Evolutionary conservation across 2,329 filamentous ascomycete species (phyloP), one percentile per base, ranked within the genome.

Genomic region (Calonectria pauciramosa): DNA sequence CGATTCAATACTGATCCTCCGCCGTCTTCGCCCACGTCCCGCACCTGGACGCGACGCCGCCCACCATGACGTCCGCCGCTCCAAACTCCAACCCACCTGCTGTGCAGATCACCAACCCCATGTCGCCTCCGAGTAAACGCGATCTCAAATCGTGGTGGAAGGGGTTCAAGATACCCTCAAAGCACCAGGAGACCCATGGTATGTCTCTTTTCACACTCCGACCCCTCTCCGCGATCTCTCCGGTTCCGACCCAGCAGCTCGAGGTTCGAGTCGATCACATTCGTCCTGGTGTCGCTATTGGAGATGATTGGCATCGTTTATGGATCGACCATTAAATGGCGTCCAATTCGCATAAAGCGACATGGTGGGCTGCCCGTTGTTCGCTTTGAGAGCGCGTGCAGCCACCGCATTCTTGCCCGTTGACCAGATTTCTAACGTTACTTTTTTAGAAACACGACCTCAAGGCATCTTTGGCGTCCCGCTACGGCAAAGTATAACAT

Each of bases 111-210:
- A 81, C 85, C 83, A 85, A 86, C 85, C 82, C 89, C 84, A 83
- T 90, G 84, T 95, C 95, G 52, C 95, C 94, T 70, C 95, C 95
- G 36, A 95, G 93, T 78, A 97, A 94, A 87, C 93, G 95, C 84
- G 96, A 98, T 84, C 89, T 99, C 80, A 94, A 96, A 80, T 97
- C 95, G 74, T 99, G 97, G 97, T 99, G 97, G 97, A 98, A 96
- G 86, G 93, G 93, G 81, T 99, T 99, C 87, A 97, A 97, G 87
- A 91, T 94, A 69, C 88, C 90, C 59, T 86, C 88, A 47, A 91
- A 89, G 81, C 88, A 89, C 73, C 89, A 91, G 70, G 91, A 92
- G 78, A 80, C 86, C 66, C 86, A 88, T 82, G 90, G 91, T 92
- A 90, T 71, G 77, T 64, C 65, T 71, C 38, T 51, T 36, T 28